phyloP scores from a whole-genome alignment of 495 filamentous ascomycete genomes.

The Pseudotulostoma volvatum region DNA sequence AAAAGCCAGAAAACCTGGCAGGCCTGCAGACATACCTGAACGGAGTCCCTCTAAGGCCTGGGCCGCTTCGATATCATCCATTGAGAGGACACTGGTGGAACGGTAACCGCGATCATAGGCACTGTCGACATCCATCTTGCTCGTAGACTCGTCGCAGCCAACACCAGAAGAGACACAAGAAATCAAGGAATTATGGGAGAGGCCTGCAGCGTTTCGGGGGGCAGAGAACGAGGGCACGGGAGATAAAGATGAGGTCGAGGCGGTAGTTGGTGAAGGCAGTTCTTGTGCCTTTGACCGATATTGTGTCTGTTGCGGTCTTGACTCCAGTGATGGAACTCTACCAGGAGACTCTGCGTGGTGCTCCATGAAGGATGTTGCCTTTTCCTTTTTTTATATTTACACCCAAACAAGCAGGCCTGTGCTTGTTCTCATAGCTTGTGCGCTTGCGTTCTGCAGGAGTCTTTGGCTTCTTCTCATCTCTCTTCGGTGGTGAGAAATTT shows the following conservation, averaged over 20 bases:
- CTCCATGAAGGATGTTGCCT: too few relatives aligned
- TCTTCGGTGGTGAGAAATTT: too few relatives aligned
- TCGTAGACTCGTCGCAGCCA: constrained; percentile 5
- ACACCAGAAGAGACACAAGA: not conserved
- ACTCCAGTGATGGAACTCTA: too few relatives aligned
- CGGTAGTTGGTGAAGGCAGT: not conserved
- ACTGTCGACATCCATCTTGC: constrained; percentile 28
- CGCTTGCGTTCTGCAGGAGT: too few relatives aligned
- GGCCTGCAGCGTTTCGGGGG: constrained; percentile 6
- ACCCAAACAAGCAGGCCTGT: too few relatives aligned
- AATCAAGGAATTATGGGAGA: constrained; percentile 5
- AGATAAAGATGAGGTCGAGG: not conserved
- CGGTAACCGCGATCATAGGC: constrained; percentile 27
- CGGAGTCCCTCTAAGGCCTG: constrained; percentile 74
- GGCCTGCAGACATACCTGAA: constrained; percentile 40
- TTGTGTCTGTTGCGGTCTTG: not conserved
- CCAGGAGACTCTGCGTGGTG: too few relatives aligned
- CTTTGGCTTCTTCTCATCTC: too few relatives aligned
- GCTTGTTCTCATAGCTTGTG: too few relatives aligned
- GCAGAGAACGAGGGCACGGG: constrained; percentile 8
- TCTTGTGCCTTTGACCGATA: not conserved
- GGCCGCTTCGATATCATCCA: constrained; percentile 80
- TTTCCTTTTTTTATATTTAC: too few relatives aligned
- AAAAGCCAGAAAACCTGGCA: constrained; percentile 1
- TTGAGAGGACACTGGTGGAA: constrained; percentile 38